Base-by-base conservation (phyloP, 1,139 yeast species). In the Candida buenavistaensis region DNA sequence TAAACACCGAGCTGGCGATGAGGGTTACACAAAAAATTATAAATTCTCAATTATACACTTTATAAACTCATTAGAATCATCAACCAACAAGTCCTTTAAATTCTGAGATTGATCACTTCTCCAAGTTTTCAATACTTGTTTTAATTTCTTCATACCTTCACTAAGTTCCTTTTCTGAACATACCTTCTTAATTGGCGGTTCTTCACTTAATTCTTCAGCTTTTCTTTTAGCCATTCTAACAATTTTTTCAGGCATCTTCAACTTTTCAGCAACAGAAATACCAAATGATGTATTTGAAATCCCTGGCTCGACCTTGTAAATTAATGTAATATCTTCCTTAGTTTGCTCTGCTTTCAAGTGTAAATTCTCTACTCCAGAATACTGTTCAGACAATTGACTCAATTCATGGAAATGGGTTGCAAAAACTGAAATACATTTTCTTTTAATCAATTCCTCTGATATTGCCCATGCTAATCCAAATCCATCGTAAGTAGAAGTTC, bases 341-440 rank as follows among this genome's bases (percentile, higher is more conserved):
- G 47, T 50, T 14, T 49, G 57, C 47, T 88, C 95, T 0, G 97
- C 97, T n/a, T 88, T 92, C 25, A 92, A 97, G 49, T 90, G 96
- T 46, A 89, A 64, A 55, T 92, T 92, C 37, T 76, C 73, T 1
- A 92, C 96, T 8, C 72, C 55, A 2, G 38, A 41, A 38, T 82
- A 70, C 43, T 71, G 71, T 9, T 80, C 80, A 1, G 94, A 72
- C 36, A 92, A 64, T 23, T 82, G 81, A 1, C 97, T 92, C 39
- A 92, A 70, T 56, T 92, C 98, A 57, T 92, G 97, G 72, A 92
- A 92, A 66, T 92, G 98, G 0, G 98, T 92, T 0, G 98, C 98
- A 70, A 92, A 92, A 41, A 92, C 57, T 0, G 95, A 78, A 57
- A 88, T 89, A 45, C 96, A 83, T 34, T 75, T 72, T 39, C 86